Conservation (phyloP, 257 asterid species). For the Solanum corneliomulleri region DNA sequence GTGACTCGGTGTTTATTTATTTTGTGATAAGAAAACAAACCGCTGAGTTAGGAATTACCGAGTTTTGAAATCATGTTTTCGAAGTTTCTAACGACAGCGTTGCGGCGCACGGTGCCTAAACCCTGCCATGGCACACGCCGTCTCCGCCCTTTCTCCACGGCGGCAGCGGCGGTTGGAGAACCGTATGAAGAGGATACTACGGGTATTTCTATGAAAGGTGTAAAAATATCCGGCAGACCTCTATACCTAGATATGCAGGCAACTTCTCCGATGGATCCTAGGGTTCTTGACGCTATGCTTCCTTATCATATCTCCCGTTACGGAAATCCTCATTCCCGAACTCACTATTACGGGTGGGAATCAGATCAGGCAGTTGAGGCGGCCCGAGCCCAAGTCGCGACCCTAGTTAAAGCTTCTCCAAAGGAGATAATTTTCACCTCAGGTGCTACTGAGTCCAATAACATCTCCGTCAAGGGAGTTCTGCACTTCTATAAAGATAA, state of each 20-base stretch:
- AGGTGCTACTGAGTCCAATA: slow-evolving; percentile 92
- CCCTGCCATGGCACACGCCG: neutral
- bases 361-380: slow-evolving; percentile 79
- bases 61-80: slow-evolving; percentile 30
- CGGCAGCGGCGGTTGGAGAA: slow-evolving; percentile 31
- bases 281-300: slow-evolving; percentile 90
- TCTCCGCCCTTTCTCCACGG: slow-evolving; percentile 29
- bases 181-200: slow-evolving; percentile 39
- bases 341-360: slow-evolving; percentile 99
- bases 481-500: slow-evolving; percentile 77
- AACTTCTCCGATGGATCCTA: slow-evolving; percentile 89
- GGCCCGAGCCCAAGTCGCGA: slow-evolving; percentile 51
- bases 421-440: slow-evolving; percentile 94
- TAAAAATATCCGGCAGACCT: slow-evolving; percentile 84
- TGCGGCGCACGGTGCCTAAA: slow-evolving; percentile 38
- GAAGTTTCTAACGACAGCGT: slow-evolving; percentile 39
- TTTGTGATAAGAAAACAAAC: neutral
- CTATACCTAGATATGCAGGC: slow-evolving; percentile 97
- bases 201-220: slow-evolving; percentile 76
- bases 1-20: neutral
- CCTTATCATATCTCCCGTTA: slow-evolving; percentile 66
- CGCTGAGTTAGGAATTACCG: neutral
- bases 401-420: slow-evolving; percentile 72
- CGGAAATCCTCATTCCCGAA: slow-evolving; percentile 95
- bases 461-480: slow-evolving; percentile 84